phyloP scores from a whole-genome alignment of 2,329 filamentous ascomycete species.

The Cephalotrichum gorgonifer region DNA sequence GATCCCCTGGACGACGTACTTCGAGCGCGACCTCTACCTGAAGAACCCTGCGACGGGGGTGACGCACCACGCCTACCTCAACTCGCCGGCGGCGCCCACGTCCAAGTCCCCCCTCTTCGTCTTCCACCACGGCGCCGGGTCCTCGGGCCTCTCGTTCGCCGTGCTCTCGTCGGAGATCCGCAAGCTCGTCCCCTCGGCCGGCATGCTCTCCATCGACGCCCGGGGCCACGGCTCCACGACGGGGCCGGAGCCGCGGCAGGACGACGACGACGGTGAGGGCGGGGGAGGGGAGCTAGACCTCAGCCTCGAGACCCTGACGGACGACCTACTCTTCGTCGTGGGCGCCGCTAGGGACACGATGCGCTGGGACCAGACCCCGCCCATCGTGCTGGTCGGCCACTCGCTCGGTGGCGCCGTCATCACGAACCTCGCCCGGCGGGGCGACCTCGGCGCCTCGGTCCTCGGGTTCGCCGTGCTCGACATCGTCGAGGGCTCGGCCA shows the following conservation, averaged over 20 bases:
- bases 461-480: conserved; percentile 86
- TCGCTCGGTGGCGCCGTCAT: conserved; percentile 88
- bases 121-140: conserved; percentile 89
- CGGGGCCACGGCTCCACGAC: conserved; percentile 72
- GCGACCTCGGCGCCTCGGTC: conserved; percentile 54
- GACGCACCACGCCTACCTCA: conserved; percentile 79
- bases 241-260: not conserved
- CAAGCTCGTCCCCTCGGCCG: conserved; percentile 66
- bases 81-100: conserved; percentile 49
- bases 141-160: conserved; percentile 86
- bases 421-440: conserved; percentile 64
- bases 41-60: conserved; percentile 37
- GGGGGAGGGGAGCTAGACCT: conserved; percentile 59
- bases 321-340: conserved; percentile 64
- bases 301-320: conserved; percentile 59
- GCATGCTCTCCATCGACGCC: conserved; percentile 76
- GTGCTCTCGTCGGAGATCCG: conserved; percentile 68
- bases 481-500: conserved; percentile 90
- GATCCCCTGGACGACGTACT: conserved; percentile 81
- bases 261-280: no score
- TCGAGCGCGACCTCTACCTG: conserved; percentile 77
- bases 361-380: conserved; percentile 64
- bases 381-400: conserved; percentile 77
- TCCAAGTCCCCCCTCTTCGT: conserved; percentile 75
- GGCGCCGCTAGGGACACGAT: conserved; percentile 55